These are phyloP conservation scores for Didymellaceae sp. DNA, from an alignment of 2,329 filamentous ascomycete species.

Conservation along the genomic window DNA sequence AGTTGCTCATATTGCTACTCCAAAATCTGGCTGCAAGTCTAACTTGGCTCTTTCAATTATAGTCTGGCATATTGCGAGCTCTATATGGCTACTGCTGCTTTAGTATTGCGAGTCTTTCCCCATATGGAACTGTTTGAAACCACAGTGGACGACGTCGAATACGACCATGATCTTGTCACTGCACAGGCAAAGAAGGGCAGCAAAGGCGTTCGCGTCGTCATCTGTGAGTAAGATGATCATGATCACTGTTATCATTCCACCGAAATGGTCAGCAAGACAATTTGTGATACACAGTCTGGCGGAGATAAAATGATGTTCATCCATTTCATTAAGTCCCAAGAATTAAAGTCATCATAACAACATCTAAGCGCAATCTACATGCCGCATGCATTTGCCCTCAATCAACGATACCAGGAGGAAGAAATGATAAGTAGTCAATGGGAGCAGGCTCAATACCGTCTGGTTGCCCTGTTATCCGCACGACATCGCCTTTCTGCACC, in stretches of 20 bases:
- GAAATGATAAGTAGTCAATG: constrained; percentile 69
- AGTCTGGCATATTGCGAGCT: no score
- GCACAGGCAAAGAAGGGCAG: neutral
- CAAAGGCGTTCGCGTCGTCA: neutral
- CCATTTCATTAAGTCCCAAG: no score
- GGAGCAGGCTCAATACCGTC: constrained; percentile 69
- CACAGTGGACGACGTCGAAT: neutral
- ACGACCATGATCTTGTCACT: neutral
- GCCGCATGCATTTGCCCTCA: constrained; percentile 36
- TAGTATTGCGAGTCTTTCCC: neutral
- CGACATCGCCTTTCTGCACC: constrained; percentile 58
- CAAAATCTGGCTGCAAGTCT: no score
- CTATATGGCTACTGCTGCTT: neutral
- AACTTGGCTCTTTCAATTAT: no score
- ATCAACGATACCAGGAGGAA: constrained; percentile 65
- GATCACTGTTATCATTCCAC: no score
- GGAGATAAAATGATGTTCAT: no score
- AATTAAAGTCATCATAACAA: no score
- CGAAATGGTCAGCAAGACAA: no score
- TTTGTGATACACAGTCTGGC: no score
- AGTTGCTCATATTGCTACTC: no score
- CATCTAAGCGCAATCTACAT: neutral
- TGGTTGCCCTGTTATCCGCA: constrained; percentile 64
- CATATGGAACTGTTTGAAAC: neutral
- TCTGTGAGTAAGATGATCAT: no score